Base-by-base conservation (phyloP, 1,139 yeast species). In the Zygotorulaspora mrakii region DNA sequence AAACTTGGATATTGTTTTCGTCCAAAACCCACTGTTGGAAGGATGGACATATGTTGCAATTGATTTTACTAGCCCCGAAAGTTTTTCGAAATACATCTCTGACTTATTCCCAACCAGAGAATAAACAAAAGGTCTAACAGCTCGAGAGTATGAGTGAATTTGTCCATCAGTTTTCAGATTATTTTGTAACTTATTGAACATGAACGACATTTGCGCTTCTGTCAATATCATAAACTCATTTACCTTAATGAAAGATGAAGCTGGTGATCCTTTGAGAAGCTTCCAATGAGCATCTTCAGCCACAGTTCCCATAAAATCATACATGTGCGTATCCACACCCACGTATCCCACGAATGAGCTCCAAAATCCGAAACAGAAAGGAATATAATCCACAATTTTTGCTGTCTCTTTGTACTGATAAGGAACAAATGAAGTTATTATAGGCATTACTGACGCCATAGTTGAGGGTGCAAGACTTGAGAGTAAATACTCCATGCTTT, bases 21-120 rank as follows among this genome's bases (percentile, higher is more conserved):
- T 76, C 97, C 98, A 89, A 16, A 74, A 73, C 0, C 96, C 97
- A 13, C 73, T 65, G 59, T 89, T 89, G 0, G 97, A 88, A 3
- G 98, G 98, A 63, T 91, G 96, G 9, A 81, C 81, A 62, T 82
- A 86, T 25, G 96, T 85, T 49, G 78, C 82, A n/a, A 88, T 69
- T 0, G 95, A 79, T 47, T 80, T 79, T 18, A 82, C 56, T 30
- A 85, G 65, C 0, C 77, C 71, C 28, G 70, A 69, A 11, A 91
- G 54, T 29, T 73, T 68, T 9, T 70, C 75, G 50, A 84, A 59
- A 10, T 82, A 71, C 2, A 76, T 76, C n/a, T 66, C 72, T 4
- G 69, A 64, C 26, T 64, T 55, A 9, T 70, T 66, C 0, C 87
- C 83, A 26, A 72, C 71, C 6, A 88, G 65, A 0, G 94, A 81